Evolutionary conservation across 495 filamentous ascomycete species (phyloP), one percentile per base, ranked within the genome.

Genomic region (Daldinia grandis): DNA sequence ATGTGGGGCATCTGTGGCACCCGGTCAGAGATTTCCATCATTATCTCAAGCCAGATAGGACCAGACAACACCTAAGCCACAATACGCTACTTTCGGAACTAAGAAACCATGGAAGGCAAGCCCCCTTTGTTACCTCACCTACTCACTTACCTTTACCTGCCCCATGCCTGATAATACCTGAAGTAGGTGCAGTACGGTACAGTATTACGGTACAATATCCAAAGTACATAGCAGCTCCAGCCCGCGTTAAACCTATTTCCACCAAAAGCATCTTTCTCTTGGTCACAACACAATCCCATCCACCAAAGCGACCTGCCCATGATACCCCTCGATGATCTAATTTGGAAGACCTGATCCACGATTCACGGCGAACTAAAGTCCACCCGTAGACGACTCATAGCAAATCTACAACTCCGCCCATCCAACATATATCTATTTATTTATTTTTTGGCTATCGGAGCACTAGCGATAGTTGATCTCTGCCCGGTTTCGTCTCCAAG

Each of bases 221-320:
- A 56, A 56, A 56, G 53, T 56, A 51, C 19, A 24, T 51, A 35
- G 33, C 6, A 64, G 64, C 69, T 73, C 65, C 24, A 68, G 65
- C 65, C 70, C 70, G 61, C 64, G 54, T 68, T 72, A 68, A 62
- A 72, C 64, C 69, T 68, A 68, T 73, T 68, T 73, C 70, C 65
- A 65, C 61, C 61, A 73, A 68, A 73, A 61, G 56, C 56, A 62
- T 37, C 60, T 68, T 68, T 65, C 59, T 72, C 58, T 73, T 64
- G 54, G 67, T 65, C 70, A 68, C 65, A 73, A 64, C 60, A 72
- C 55, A 72, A 72, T 60, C 53, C 68, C 63, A 61, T 60, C 35
- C 56, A 61, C 64, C 56, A 66, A 54, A 65, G 51, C 61, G 56
- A 64, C 35, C 30, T 30, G 21, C 30, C 27, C 49, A 53, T 53